These are phyloP conservation scores for Solanum tacnaense DNA, from an alignment of 257 asterid species.

Conservation along the genomic window DNA sequence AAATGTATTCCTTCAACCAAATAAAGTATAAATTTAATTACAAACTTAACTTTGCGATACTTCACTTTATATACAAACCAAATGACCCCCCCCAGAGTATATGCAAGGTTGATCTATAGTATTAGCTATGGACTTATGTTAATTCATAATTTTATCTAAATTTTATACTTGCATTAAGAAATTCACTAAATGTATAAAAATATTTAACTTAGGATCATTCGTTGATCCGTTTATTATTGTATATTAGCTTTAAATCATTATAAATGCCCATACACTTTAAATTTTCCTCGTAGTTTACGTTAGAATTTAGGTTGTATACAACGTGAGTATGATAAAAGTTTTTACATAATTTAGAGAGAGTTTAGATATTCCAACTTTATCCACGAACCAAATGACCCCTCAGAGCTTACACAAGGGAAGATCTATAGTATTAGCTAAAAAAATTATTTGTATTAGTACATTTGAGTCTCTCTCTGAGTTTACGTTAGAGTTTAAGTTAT, in stretches of 20 bases:
- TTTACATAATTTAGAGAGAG: no score
- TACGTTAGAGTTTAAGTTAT: not conserved
- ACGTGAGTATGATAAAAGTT: fast-evolving
- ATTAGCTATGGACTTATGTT: not conserved
- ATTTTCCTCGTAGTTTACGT: not conserved
- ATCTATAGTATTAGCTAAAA: no score
- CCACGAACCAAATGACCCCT: not conserved
- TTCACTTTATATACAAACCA: no score
- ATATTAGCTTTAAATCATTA: not conserved
- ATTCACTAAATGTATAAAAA: not conserved
- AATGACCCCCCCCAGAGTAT: not conserved
- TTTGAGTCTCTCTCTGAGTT: not conserved
- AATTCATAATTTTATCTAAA: not conserved
- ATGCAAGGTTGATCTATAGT: not conserved
- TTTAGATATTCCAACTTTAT: not conserved
- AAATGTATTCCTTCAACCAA: no score
- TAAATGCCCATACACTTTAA: not conserved
- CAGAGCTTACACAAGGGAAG: not conserved
- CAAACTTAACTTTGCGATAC: no score
- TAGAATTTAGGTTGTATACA: not conserved
- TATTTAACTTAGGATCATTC: not conserved
- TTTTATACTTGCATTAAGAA: not conserved
- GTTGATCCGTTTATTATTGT: not conserved
- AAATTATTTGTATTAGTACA: no score
- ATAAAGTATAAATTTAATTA: no score